These are phyloP conservation scores for Stenocarpella maydis DNA, from an alignment of 2,329 filamentous ascomycete genomes.

Conservation along the genomic window DNA sequence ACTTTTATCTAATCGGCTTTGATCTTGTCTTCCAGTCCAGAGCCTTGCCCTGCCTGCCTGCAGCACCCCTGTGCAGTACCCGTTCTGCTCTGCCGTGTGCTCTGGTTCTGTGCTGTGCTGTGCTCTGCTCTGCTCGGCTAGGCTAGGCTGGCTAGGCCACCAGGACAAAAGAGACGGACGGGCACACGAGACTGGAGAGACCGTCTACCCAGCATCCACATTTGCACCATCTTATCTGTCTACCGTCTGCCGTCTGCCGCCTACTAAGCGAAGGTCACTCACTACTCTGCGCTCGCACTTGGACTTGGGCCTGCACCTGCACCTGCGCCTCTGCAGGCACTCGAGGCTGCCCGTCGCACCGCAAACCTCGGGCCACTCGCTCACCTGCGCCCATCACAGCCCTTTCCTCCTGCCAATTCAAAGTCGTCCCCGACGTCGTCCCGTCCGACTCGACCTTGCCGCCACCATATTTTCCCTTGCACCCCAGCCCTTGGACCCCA, in stretches of 20 bases:
- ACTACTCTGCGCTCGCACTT: no score
- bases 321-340: conserved; percentile 1
- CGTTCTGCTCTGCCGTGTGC: not conserved
- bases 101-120: not conserved
- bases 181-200: not conserved
- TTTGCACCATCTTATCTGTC: no score
- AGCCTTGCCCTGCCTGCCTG: conserved; percentile 20
- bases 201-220: not conserved
- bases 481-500: not conserved
- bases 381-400: conserved; percentile 5
- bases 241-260: no score
- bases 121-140: not conserved
- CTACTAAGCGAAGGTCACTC: no score
- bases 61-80: not conserved
- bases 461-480: not conserved
- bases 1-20: conserved; percentile 27
- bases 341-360: conserved; percentile 11
- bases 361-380: not conserved
- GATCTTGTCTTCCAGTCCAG: conserved; percentile 3
- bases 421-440: conserved; percentile 24
- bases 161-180: not conserved
- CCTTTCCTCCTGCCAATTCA: conserved; percentile 12
- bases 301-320: not conserved
- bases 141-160: not conserved
- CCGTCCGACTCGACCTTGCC: conserved; percentile 14